A percentile compares a stretch with the other conserved stretches of the same genome.
Evolutionary conservation across 2,329 filamentous ascomycete genomes (phyloP).

Genomic region (Plenodomus biglobosus): DNA sequence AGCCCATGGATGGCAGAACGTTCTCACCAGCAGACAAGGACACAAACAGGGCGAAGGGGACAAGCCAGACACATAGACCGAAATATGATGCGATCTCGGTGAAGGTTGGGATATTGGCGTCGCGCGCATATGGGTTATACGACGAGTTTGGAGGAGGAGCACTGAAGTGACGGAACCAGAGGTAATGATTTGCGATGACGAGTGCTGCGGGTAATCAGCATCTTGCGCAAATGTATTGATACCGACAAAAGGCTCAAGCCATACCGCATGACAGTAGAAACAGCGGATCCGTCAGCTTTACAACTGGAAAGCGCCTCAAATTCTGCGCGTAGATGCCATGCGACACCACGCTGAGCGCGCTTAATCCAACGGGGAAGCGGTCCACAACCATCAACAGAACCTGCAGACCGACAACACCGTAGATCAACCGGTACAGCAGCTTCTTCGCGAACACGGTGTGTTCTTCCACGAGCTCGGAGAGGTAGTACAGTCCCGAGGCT

Average conservation of each 20-base stretch:
- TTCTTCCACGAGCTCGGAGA: slow-evolving; percentile 96
- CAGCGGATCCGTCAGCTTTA: slow-evolving; percentile 82
- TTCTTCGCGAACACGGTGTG: slow-evolving; percentile 91
- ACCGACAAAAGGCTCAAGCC: slow-evolving; percentile 22
- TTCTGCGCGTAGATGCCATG: slow-evolving; percentile 90
- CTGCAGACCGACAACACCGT: slow-evolving; percentile 75
- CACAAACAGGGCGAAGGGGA: slow-evolving; percentile 93
- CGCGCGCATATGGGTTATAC: slow-evolving; percentile 63
- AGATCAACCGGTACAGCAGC: slow-evolving; percentile 82
- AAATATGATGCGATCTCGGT: slow-evolving; percentile 96
- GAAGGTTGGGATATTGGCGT: slow-evolving; percentile 72
- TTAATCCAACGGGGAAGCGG: slow-evolving; percentile 77
- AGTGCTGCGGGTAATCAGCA: slow-evolving; percentile 56
- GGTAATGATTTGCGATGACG: slow-evolving; percentile 86
- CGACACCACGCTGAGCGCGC: slow-evolving; percentile 72
- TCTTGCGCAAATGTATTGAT: background rate
- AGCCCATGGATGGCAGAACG: slow-evolving; percentile 88
- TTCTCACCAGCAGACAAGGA: slow-evolving; percentile 93
- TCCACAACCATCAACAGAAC: slow-evolving; percentile 76
- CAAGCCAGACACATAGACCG: slow-evolving; percentile 92
- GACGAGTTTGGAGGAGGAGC: slow-evolving; percentile 54
- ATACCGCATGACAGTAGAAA: slow-evolving; percentile 81
- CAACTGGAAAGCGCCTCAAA: slow-evolving; percentile 72
- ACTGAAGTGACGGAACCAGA: slow-evolving; percentile 95
- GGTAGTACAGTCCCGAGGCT: slow-evolving; percentile 98